phyloP scores from a whole-genome alignment of 148 eudicot genomes.

The Camellia lanceoleosa region DNA sequence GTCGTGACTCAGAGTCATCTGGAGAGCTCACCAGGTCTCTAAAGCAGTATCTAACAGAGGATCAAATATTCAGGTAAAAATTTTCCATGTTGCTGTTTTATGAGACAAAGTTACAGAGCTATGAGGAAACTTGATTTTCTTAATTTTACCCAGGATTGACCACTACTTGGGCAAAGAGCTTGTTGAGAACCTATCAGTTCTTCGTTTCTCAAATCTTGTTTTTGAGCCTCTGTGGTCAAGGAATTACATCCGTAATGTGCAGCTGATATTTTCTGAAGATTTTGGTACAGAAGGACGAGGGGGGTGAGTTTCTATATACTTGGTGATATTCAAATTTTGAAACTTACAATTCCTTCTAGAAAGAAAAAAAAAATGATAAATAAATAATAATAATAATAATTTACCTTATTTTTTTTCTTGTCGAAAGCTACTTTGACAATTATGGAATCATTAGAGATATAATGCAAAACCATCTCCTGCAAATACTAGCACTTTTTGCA shows the following conservation, averaged over 20 bases:
- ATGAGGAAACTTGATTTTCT: not conserved
- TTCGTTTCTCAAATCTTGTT: constrained; percentile 89
- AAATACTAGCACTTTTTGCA: constrained; percentile 83
- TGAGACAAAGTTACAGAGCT: constrained; percentile 5
- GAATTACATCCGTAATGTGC: constrained; percentile 77
- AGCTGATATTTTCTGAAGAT: constrained; percentile 80
- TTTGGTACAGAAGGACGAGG: constrained; percentile 76
- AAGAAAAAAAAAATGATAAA: not conserved
- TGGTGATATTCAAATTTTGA: not conserved
- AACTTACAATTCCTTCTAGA: not conserved
- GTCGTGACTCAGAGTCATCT: constrained; percentile 69
- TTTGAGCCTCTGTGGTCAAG: constrained; percentile 89
- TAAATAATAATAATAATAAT: not conserved
- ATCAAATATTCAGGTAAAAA: constrained; percentile 78
- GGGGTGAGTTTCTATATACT: constrained; percentile 40
- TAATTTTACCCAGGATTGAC: constrained; percentile 61
- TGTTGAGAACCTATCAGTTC: constrained; percentile 82
- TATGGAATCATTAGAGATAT: constrained; percentile 90
- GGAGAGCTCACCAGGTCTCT: constrained; percentile 56
- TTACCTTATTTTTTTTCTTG: constrained; percentile 1
- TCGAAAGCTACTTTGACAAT: constrained; percentile 62
- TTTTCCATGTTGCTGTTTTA: not conserved
- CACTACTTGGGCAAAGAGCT: constrained; percentile 88
- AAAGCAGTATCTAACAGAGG: constrained; percentile 61
- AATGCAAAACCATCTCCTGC: constrained; percentile 91